phyloP scores from a whole-genome alignment of 2,329 filamentous ascomycete species.

The Ceratocystis albifundus region DNA sequence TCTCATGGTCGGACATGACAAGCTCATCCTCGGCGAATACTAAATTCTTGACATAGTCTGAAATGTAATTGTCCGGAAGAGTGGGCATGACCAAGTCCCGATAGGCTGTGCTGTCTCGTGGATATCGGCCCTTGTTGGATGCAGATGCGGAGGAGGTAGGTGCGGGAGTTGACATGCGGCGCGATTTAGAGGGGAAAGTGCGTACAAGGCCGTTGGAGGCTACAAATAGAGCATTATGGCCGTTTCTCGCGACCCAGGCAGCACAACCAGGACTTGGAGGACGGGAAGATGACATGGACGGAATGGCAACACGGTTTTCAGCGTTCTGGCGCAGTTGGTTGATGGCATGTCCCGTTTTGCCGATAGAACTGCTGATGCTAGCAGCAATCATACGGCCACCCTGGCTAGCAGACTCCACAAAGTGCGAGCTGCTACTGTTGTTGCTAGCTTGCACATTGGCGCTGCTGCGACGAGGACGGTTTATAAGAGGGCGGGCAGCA shows the following conservation, averaged over 20 bases:
- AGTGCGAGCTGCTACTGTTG: constrained; percentile 16
- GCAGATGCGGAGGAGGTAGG: constrained; percentile 22
- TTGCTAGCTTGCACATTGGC: constrained; percentile 10
- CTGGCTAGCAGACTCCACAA: constrained; percentile 49
- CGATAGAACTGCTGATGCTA: constrained; percentile 62
- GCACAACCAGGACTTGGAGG: constrained; percentile 50
- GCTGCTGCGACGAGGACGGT: constrained; percentile 35
- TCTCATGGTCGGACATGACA: constrained; percentile 42
- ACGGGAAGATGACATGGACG: constrained; percentile 37
- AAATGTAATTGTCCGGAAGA: constrained; percentile 44
- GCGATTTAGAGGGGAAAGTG: constrained; percentile 50
- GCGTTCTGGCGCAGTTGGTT: constrained; percentile 61
- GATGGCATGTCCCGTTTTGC: constrained; percentile 58
- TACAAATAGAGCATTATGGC: constrained; percentile 51
- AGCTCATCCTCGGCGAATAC: constrained; percentile 35
- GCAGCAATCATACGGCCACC: constrained; percentile 61
- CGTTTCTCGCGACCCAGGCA: constrained; percentile 52
- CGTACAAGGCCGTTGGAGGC: constrained; percentile 55
- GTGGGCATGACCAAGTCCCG: constrained; percentile 56
- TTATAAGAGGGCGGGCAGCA: constrained; percentile 51
- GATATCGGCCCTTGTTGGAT: constrained; percentile 5
- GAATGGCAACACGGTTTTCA: constrained; percentile 62
- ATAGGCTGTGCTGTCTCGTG: constrained; percentile 40
- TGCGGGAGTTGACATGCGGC: constrained; percentile 41
- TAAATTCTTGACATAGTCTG: constrained; percentile 16